Evolutionary conservation across 345 rosid species (phyloP).

Genomic region (Tarenaya hassleriana): DNA sequence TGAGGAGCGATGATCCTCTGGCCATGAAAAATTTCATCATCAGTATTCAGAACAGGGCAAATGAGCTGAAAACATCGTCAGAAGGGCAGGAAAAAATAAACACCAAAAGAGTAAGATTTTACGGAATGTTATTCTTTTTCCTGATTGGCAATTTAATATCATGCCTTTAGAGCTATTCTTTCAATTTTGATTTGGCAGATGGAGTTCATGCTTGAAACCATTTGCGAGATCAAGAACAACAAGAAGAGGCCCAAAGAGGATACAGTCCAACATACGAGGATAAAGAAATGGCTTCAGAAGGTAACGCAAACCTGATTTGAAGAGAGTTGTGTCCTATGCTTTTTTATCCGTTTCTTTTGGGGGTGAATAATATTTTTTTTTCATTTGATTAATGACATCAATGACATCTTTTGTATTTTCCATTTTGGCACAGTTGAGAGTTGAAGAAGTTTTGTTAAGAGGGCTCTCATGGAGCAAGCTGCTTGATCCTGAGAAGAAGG

Average conservation of each 20-base stretch:
- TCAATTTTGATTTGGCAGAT: conserved; percentile 41
- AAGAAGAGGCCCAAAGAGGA: conserved; percentile 75
- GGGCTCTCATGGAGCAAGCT: conserved; percentile 90
- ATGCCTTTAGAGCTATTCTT: not conserved
- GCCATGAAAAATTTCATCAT: conserved; percentile 78
- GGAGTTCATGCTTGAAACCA: conserved; percentile 95
- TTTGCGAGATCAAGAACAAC: conserved; percentile 87
- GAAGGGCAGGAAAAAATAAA: conserved; percentile 38
- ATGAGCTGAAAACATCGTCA: conserved; percentile 52
- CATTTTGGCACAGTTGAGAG: conserved; percentile 50
- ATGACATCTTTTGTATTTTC: too few species aligned
- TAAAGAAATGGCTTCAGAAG: conserved; percentile 95
- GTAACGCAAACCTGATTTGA: conserved; percentile 26
- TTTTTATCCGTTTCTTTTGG: too few species aligned
- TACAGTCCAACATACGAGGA: conserved; percentile 51
- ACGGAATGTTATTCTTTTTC: not conserved
- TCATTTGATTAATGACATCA: too few species aligned
- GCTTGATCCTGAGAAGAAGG: conserved; percentile 80
- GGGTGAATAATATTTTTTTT: too few species aligned
- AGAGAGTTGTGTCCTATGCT: too few species aligned
- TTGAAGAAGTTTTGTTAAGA: conserved; percentile 57
- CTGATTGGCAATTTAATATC: not conserved
- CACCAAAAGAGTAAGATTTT: conserved; percentile 47
- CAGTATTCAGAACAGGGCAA: conserved; percentile 68
- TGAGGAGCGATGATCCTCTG: conserved; percentile 81